These are phyloP conservation scores for Ustilago loliicola DNA, from an alignment of 1,284 basidiomycete species.

Conservation along the genomic window DNA sequence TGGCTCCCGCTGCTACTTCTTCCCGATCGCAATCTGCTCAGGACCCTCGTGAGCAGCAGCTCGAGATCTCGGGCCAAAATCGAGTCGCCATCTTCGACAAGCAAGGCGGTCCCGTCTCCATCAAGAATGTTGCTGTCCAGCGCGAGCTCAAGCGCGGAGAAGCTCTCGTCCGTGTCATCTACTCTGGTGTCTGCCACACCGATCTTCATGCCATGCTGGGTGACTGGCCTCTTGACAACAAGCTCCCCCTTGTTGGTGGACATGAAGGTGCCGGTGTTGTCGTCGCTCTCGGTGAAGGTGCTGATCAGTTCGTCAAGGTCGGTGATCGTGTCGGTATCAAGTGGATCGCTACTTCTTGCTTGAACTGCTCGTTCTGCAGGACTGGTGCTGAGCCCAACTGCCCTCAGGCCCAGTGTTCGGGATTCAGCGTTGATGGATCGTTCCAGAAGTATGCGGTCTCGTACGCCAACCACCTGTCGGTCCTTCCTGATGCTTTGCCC, in stretches of 20 bases:
- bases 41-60: slow-evolving; percentile 56
- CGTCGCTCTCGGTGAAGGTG: slow-evolving; percentile 82
- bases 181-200: slow-evolving; percentile 59
- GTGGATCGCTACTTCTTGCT: slow-evolving; percentile 75
- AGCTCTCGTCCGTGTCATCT: slow-evolving; percentile 81
- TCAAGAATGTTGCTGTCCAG: slow-evolving; percentile 73
- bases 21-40: slow-evolving; percentile 21
- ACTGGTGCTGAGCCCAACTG: slow-evolving; percentile 78
- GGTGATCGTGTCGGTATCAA: slow-evolving; percentile 90
- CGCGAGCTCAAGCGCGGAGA: slow-evolving; percentile 81
- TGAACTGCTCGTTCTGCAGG: slow-evolving; percentile 81
- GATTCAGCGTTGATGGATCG: slow-evolving; percentile 82
- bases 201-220: slow-evolving; percentile 62
- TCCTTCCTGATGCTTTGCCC: slow-evolving; percentile 72
- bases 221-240: slow-evolving; percentile 72
- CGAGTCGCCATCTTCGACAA: slow-evolving; percentile 60
- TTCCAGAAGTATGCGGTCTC: slow-evolving; percentile 80
- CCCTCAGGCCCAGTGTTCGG: slow-evolving; percentile 46
- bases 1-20: slow-evolving; percentile 48
- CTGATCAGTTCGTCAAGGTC: slow-evolving; percentile 75
- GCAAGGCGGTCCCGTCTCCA: slow-evolving; percentile 56
- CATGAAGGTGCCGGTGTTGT: slow-evolving; percentile 80
- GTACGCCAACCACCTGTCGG: slow-evolving; percentile 79
- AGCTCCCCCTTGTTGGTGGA: slow-evolving; percentile 83
- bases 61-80: slow-evolving; percentile 48